Evolutionary conservation across 352 stramenopile species (phyloP).

Genomic region (Phytopythium aichiense): DNA sequence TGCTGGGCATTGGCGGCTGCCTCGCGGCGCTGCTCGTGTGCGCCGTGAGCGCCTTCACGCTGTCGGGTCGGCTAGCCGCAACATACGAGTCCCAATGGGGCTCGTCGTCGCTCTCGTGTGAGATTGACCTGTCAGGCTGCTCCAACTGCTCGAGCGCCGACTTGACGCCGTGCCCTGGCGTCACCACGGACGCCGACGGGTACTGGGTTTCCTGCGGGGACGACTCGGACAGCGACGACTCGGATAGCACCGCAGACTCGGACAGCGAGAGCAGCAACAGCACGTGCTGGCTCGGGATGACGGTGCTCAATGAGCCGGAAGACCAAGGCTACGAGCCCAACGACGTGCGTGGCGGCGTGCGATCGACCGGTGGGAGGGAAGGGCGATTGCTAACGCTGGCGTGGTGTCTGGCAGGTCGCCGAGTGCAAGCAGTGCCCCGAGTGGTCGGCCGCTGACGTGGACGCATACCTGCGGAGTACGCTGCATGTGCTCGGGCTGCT

Average conservation of each 20-base stretch:
- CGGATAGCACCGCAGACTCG: not conserved
- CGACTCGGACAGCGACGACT: slow-evolving; percentile 4
- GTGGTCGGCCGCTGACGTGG: slow-evolving; percentile 64
- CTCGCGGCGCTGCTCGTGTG: slow-evolving; percentile 60
- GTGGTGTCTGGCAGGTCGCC: slow-evolving; percentile 35
- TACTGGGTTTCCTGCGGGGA: slow-evolving; percentile 43
- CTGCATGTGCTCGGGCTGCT: slow-evolving; percentile 67
- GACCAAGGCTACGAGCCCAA: slow-evolving; percentile 60
- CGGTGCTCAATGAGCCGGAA: slow-evolving; percentile 38
- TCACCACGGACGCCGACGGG: slow-evolving; percentile 24
- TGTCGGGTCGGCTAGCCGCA: slow-evolving; percentile 51
- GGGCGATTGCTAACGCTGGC: not conserved
- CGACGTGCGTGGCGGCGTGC: slow-evolving; percentile 39
- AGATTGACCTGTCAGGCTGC: slow-evolving; percentile 60
- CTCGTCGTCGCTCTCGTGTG: slow-evolving; percentile 51
- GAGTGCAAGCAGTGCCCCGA: slow-evolving; percentile 73
- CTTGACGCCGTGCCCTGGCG: slow-evolving; percentile 24
- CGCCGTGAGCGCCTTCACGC: slow-evolving; percentile 58
- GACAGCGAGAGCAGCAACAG: slow-evolving; percentile 2
- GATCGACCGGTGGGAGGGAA: no score
- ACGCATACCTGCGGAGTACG: slow-evolving; percentile 58
- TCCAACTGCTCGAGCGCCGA: slow-evolving; percentile 61
- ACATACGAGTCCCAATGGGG: slow-evolving; percentile 44
- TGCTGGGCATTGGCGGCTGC: slow-evolving; percentile 57
- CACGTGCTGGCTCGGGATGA: slow-evolving; percentile 47